Evolutionary conservation across 768 basidiomycete species (phyloP).

Genomic region (Tricholoma furcatifolium): DNA sequence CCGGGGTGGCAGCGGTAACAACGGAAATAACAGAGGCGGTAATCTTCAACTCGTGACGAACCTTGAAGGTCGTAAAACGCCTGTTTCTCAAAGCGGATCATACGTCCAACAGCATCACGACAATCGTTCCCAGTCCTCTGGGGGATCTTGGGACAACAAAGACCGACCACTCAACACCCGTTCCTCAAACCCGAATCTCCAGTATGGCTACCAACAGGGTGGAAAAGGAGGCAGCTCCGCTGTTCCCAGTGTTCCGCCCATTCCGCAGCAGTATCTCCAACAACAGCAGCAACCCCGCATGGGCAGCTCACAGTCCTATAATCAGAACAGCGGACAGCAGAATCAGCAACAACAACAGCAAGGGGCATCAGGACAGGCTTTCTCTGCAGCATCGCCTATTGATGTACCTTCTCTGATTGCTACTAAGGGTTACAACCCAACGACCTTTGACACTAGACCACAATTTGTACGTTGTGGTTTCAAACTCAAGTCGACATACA

Average conservation of each 20-base stretch:
- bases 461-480: constrained; percentile 56
- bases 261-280: constrained; percentile 72
- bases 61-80: constrained; percentile 65
- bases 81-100: constrained; percentile 34
- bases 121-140: constrained; percentile 30
- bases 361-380: constrained; percentile 31
- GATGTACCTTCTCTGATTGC: constrained; percentile 86
- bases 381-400: constrained; percentile 67
- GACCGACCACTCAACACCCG: constrained; percentile 56
- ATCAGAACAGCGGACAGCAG: constrained; percentile 24
- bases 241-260: constrained; percentile 68
- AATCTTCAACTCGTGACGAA: constrained; percentile 62
- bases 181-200: constrained; percentile 68
- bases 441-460: constrained; percentile 79
- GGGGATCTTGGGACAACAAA: constrained; percentile 62
- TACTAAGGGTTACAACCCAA: constrained; percentile 89
- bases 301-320: constrained; percentile 36
- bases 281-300: constrained; percentile 46
- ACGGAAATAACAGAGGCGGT: constrained; percentile 36
- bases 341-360: constrained; percentile 17
- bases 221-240: constrained; percentile 31
- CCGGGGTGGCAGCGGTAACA: constrained; percentile 32
- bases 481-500: not conserved
- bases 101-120: constrained; percentile 31
- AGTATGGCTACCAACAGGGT: constrained; percentile 58